A percentile compares a stretch with the other conserved stretches of the same genome.
Evolutionary conservation across 129 eudicot genomes (phyloP).

Genomic region (Artemisia tridentata): DNA sequence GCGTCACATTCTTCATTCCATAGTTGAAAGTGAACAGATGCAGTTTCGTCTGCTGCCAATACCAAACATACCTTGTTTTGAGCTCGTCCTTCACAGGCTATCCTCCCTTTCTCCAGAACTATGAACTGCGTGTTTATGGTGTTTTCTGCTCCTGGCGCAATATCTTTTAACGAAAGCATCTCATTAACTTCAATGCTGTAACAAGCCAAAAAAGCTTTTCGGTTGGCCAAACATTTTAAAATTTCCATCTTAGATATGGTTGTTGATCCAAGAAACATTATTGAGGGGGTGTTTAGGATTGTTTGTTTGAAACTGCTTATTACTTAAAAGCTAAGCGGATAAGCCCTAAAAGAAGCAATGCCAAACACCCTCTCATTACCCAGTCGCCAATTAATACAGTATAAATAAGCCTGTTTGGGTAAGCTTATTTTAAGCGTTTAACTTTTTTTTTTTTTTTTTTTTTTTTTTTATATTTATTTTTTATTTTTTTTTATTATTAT

Average conservation of each 20-base stretch:
- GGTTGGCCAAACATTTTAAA: background rate
- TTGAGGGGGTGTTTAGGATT: background rate
- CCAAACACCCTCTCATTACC: too few species aligned
- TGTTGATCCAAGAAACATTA: too few species aligned
- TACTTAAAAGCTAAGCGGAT: too few species aligned
- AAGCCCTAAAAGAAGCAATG: too few species aligned
- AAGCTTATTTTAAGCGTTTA: too few species aligned
- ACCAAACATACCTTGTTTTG: constrained; percentile 51
- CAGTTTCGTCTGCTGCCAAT: constrained; percentile 76
- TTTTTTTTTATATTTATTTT: too few species aligned
- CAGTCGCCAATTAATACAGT: too few species aligned
- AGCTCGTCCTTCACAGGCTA: constrained; percentile 41
- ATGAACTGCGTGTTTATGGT: constrained; percentile 57
- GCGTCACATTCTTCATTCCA: constrained; percentile 82
- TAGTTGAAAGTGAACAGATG: constrained; percentile 71
- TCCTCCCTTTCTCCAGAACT: constrained; percentile 60
- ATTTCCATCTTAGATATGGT: background rate
- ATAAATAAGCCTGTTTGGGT: too few species aligned
- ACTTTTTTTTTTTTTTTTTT: too few species aligned
- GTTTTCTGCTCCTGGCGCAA: constrained; percentile 67
- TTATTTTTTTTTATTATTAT: too few species aligned
- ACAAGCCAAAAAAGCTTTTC: background rate
- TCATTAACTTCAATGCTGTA: background rate
- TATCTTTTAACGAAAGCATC: constrained; percentile 45
- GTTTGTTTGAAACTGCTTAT: too few species aligned